These are phyloP conservation scores for Mycena venus DNA, from an alignment of 768 basidiomycete genomes.

Conservation along the genomic window DNA sequence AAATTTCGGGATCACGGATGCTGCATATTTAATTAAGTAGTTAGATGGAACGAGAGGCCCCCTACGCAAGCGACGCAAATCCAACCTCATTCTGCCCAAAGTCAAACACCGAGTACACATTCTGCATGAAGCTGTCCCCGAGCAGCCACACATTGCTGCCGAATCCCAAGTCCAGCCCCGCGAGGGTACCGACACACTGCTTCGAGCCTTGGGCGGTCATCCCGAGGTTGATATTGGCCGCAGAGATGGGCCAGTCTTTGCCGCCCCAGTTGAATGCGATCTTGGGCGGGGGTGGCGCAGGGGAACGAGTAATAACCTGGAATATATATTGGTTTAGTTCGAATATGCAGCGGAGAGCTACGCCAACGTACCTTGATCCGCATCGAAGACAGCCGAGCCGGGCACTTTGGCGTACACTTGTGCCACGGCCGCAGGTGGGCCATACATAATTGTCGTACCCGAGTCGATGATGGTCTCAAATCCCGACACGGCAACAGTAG, in stretches of 20 bases:
- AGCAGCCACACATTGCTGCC: constrained; percentile 45
- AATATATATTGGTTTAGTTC: not conserved
- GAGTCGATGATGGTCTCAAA: constrained; percentile 50
- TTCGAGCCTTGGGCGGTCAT: constrained; percentile 56
- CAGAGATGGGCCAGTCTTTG: constrained; percentile 56
- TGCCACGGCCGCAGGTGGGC: constrained; percentile 13
- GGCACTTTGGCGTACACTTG: not conserved
- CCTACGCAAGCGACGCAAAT: constrained; percentile 52
- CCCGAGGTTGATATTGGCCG: constrained; percentile 57
- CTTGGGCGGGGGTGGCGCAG: constrained; percentile 39
- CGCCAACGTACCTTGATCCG: not conserved
- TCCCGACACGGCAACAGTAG: not conserved
- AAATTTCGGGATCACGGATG: no score
- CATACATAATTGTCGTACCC: constrained; percentile 53
- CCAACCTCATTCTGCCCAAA: constrained; percentile 48
- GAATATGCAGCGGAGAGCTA: not conserved
- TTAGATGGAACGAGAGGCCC: no score
- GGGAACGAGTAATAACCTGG: constrained; percentile 24
- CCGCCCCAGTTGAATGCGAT: constrained; percentile 54
- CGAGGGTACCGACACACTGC: constrained; percentile 65
- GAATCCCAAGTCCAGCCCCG: constrained; percentile 51
- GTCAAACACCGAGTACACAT: constrained; percentile 60
- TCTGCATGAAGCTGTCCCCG: constrained; percentile 55
- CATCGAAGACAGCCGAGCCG: not conserved
- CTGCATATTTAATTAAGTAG: no score